Conservation (phyloP, 2,329 filamentous ascomycete species). For the Fusarium hostae region DNA sequence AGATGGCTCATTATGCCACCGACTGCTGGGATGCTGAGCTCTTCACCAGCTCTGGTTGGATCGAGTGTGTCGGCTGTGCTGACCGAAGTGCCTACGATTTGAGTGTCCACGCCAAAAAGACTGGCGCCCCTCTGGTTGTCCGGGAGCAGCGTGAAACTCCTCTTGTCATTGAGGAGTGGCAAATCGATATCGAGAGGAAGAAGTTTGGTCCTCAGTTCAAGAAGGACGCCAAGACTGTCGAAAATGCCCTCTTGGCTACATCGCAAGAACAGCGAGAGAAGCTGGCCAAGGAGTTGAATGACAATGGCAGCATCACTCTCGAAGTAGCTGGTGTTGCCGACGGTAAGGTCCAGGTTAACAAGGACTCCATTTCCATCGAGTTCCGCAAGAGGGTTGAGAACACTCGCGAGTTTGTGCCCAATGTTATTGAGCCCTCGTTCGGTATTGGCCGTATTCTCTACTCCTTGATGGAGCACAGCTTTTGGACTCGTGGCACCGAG, state of each 20-base stretch:
- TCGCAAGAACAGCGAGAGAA: conserved; percentile 85
- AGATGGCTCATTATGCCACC: conserved; percentile 88
- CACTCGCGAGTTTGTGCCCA: conserved; percentile 90
- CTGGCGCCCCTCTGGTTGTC: conserved; percentile 85
- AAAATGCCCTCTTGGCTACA: conserved; percentile 79
- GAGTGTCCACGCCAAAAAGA: conserved; percentile 92
- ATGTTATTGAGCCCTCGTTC: conserved; percentile 97
- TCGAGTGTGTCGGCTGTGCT: conserved; percentile 97
- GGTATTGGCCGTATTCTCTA: conserved; percentile 96
- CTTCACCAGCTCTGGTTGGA: conserved; percentile 92
- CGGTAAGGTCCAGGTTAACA: conserved; percentile 81
- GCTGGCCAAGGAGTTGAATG: conserved; percentile 77
- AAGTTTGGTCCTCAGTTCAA: conserved; percentile 96
- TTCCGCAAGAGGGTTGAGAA: conserved; percentile 85
- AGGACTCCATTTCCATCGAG: conserved; percentile 85
- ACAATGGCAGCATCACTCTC: conserved; percentile 79
- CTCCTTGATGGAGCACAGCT: conserved; percentile 91
- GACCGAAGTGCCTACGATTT: conserved; percentile 96
- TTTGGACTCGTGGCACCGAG: conserved; percentile 81
- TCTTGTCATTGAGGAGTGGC: conserved; percentile 84
- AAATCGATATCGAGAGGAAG: conserved; percentile 90
- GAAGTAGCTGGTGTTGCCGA: conserved; percentile 74
- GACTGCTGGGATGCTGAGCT: conserved; percentile 99
- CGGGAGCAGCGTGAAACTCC: conserved; percentile 84
- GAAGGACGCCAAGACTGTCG: conserved; percentile 89